These are phyloP conservation scores for Artemisia annua DNA, from an alignment of 129 eudicot genomes.

Conservation along the genomic window DNA sequence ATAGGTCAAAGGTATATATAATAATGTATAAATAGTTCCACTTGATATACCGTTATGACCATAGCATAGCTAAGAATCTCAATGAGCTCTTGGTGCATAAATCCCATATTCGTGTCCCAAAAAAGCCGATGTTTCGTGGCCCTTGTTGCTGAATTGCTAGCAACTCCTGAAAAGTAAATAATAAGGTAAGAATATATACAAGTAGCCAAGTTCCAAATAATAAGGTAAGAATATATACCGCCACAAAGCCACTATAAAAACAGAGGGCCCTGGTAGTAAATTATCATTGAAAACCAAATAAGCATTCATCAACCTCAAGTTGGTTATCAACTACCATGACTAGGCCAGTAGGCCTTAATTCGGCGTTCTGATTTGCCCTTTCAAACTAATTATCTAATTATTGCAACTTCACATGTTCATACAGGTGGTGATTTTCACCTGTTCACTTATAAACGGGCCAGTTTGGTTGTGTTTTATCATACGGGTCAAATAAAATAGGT, in stretches of 20 bases:
- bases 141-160: constrained; percentile 99
- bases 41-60: constrained; percentile 80
- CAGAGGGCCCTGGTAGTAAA: constrained; percentile 82
- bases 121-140: constrained; percentile 88
- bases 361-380: not conserved
- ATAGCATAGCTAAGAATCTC: constrained; percentile 97
- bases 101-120: constrained; percentile 97
- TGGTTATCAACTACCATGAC: constrained; percentile 21
- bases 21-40: constrained; percentile 1
- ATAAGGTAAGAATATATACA: constrained; percentile 8
- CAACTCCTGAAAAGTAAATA: constrained; percentile 58
- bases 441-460: too few relatives aligned
- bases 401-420: too few relatives aligned
- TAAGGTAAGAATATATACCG: constrained; percentile 30
- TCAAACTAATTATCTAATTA: not conserved
- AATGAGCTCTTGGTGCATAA: constrained; percentile 99
- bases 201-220: not conserved
- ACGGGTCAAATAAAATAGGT: too few relatives aligned
- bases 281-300: constrained; percentile 72
- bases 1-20: not conserved
- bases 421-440: too few relatives aligned
- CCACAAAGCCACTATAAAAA: constrained; percentile 79
- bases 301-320: constrained; percentile 19
- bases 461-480: too few relatives aligned
- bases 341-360: not conserved